A percentile compares a stretch with the other conserved stretches of the same genome.
Evolutionary conservation across 306 rosid species (phyloP).

Genomic region (Astragalus membranaceus): DNA sequence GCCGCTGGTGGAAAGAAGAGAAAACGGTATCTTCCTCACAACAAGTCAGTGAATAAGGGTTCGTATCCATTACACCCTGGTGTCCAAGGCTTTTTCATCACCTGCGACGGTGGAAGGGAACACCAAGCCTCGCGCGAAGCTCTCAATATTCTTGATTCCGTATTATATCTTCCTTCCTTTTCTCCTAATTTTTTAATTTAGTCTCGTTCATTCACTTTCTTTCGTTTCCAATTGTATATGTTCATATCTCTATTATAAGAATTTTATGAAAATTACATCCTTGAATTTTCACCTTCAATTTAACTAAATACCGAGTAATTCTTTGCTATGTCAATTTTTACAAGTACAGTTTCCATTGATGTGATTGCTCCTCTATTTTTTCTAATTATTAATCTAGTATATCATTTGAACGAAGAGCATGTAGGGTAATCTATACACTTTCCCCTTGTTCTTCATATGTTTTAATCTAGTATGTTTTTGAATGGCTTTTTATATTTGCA

Average conservation of each 20-base stretch:
- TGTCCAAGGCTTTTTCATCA: conserved; percentile 85
- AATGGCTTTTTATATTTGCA: neutral
- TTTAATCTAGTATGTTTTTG: neutral
- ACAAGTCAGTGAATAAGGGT: conserved; percentile 81
- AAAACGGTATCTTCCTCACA: conserved; percentile 79
- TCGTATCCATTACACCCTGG: conserved; percentile 80
- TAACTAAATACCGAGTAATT: neutral
- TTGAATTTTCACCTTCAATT: neutral
- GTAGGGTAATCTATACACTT: neutral
- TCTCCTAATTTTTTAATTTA: neutral
- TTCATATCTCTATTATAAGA: neutral
- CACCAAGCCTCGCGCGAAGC: conserved; percentile 90
- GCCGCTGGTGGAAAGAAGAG: conserved; percentile 47
- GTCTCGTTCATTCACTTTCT: neutral
- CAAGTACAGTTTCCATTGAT: neutral
- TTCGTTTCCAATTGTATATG: neutral
- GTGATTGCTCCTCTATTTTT: neutral
- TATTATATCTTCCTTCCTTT: conserved; percentile 13
- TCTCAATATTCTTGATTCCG: conserved; percentile 79
- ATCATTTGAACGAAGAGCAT: neutral
- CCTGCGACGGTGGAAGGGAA: conserved; percentile 96
- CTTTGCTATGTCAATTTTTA: neutral
- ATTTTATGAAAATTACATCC: neutral
- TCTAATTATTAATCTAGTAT: neutral
- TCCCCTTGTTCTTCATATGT: too few species aligned